Evolutionary conservation across 1,284 basidiomycete species (phyloP), one percentile per base, ranked within the genome.

Genomic region (Ceratobasidium sp.): DNA sequence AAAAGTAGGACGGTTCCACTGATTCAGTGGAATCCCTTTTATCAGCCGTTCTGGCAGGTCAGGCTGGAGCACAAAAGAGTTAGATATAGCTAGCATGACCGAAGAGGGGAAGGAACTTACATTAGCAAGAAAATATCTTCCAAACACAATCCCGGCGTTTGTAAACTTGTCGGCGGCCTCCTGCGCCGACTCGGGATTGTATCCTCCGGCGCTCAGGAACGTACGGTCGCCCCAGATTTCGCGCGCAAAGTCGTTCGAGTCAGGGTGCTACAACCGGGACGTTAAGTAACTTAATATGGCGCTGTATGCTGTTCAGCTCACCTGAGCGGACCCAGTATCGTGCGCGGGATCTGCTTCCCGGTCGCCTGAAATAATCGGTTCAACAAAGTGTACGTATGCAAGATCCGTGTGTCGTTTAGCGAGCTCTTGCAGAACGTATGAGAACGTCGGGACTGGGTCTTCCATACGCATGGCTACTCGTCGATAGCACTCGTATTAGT

Each of bases 351-450:
- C 78, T 20, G 64, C 64, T 65, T 81, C 83, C 5, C 80, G 77
- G n/a, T 75, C 69, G 0, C 82, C 84, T 15, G 80, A 75, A 15
- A 84, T 80, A 17, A 86, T 84, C 1, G 88, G 84, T 80, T 91
- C 90, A 38, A 90, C 83, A 54, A 88, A 83, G 81, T 93, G 92
- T 20, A 91, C 77, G 81, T 91, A 92, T 0, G 89, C 89, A 7
- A 92, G 83, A 13, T 86, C 81, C 20, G 90, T 88, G 81, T 87
- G 85, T 1, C 83, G 80, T 64, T 85, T 73, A 66, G 83, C 82
- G 9, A 88, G 74, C 7, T 81, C 69, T 0, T 80, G 74, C n/a
- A 86, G 81, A 56, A 88, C 81, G 79, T 87, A 82, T 6, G 82
- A 79, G 83, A 87, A 88, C 0, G 86, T 85, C 13, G 86, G 84